These are phyloP conservation scores for Laetiporus sulphureus DNA, from an alignment of 1,284 basidiomycete genomes.

Conservation along the genomic window DNA sequence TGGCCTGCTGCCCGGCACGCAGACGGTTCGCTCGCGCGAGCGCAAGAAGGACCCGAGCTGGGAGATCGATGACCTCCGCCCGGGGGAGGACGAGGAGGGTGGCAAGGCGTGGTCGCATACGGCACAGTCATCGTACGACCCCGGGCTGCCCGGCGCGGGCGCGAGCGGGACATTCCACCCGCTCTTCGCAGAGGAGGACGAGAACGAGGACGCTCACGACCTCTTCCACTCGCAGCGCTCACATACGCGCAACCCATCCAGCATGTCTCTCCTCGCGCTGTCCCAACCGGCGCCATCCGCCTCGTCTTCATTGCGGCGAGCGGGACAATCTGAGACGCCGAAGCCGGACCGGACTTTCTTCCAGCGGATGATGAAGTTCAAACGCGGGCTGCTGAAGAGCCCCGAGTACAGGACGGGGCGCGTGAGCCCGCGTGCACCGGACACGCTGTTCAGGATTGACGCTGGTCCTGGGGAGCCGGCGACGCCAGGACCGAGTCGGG, in stretches of 20 bases:
- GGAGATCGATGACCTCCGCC: conserved; percentile 13
- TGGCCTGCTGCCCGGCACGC: conserved; percentile 13
- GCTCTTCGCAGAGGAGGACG: background rate
- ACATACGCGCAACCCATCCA: background rate
- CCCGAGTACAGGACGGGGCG: conserved; percentile 3
- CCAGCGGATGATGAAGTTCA: background rate
- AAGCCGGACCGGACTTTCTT: no score
- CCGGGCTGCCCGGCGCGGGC: background rate
- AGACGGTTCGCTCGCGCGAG: conserved; percentile 5
- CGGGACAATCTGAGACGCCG: no score
- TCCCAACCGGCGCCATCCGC: background rate
- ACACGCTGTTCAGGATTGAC: conserved; percentile 10
- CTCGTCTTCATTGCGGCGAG: no score
- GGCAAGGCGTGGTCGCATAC: background rate
- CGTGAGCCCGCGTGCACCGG: background rate
- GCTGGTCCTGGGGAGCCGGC: conserved; percentile 1
- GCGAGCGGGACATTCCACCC: background rate
- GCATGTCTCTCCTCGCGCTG: background rate
- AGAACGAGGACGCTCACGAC: background rate
- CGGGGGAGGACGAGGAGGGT: conserved; percentile 4
- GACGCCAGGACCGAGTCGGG: background rate
- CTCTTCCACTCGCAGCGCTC: background rate
- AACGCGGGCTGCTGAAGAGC: background rate
- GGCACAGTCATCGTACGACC: conserved; percentile 3
- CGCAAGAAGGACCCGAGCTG: conserved; percentile 6